Evolutionary conservation across 805 yeast species (phyloP).

Genomic region (Candida ponderosae): DNA sequence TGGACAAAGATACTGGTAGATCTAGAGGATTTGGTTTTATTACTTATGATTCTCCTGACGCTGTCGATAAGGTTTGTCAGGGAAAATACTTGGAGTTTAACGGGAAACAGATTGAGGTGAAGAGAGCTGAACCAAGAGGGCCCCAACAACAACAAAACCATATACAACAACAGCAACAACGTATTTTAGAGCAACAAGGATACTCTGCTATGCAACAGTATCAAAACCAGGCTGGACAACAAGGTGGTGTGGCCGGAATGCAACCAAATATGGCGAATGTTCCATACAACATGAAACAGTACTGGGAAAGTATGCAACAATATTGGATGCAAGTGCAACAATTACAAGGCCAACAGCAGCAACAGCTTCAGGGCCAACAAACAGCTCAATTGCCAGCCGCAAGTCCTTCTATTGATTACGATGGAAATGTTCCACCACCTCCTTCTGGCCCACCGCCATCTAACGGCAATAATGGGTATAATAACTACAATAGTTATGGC

Average conservation of each 20-base stretch:
- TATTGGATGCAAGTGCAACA: conserved; percentile 55
- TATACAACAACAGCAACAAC: conserved; percentile 21
- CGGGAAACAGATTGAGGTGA: conserved; percentile 80
- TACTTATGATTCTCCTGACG: conserved; percentile 90
- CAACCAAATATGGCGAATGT: conserved; percentile 11
- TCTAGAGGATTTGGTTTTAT: conserved; percentile 97
- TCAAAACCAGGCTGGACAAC: not conserved
- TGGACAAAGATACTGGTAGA: conserved; percentile 94
- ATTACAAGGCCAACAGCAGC: conserved; percentile 20
- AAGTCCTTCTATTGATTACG: conserved; percentile 21
- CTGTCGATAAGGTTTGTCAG: conserved; percentile 82
- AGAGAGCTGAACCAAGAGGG: conserved; percentile 77
- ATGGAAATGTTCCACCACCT: conserved; percentile 22
- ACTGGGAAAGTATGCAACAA: conserved; percentile 55
- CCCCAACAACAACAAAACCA: conserved; percentile 42
- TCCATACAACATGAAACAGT: conserved; percentile 37
- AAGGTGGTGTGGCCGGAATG: conserved; percentile 18
- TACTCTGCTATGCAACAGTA: conserved; percentile 26
- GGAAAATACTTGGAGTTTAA: conserved; percentile 77
- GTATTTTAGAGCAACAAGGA: conserved; percentile 15
- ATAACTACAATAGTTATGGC: conserved; percentile 15
- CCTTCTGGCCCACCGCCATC: conserved; percentile 15
- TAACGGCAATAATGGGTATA: conserved; percentile 14
- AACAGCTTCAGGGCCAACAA: conserved; percentile 20
- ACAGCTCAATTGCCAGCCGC: conserved; percentile 2